Percentiles rank a stretch among this genome's conserved stretches.
Evolutionary conservation across 305 asterid species (phyloP).

Genomic region (Striga hermonthica): DNA sequence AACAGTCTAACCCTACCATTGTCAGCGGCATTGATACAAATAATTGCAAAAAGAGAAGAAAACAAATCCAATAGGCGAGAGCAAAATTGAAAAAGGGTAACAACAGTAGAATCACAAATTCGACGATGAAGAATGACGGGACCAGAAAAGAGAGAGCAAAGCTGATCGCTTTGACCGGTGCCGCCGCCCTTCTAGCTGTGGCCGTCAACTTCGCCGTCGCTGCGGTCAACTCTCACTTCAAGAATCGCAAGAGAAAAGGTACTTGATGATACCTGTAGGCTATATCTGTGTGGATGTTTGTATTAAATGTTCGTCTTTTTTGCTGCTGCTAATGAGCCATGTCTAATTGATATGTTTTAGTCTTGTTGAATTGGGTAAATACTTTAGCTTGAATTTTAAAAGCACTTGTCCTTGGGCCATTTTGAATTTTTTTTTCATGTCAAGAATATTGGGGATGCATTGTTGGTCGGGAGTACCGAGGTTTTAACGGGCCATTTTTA

Average conservation of each 20-base stretch:
- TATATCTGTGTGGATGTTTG: not conserved
- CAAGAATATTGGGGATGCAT: not conserved
- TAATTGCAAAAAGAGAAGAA: too few relatives aligned
- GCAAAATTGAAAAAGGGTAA: not conserved
- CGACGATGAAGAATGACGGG: constrained; percentile 42
- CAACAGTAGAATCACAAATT: constrained; percentile 10
- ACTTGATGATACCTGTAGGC: not conserved
- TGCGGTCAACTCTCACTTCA: constrained; percentile 50
- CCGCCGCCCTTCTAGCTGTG: constrained; percentile 75
- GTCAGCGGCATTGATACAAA: not conserved
- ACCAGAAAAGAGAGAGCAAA: constrained; percentile 50
- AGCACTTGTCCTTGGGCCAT: constrained; percentile 4
- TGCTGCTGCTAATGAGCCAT: not conserved
- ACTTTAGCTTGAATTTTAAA: not conserved
- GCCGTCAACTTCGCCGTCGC: constrained; percentile 67
- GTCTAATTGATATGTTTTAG: constrained; percentile 17
- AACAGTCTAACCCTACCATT: constrained; percentile 26
- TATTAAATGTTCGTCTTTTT: not conserved
- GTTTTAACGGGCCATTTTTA: not conserved
- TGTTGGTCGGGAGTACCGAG: not conserved
- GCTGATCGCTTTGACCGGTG: constrained; percentile 71
- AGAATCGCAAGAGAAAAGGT: constrained; percentile 71
- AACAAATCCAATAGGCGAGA: not conserved
- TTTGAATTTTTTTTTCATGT: constrained; percentile 21
- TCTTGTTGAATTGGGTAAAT: constrained; percentile 17